phyloP scores from a whole-genome alignment of 2,329 filamentous ascomycete species.

The Lachnellula suecica region DNA sequence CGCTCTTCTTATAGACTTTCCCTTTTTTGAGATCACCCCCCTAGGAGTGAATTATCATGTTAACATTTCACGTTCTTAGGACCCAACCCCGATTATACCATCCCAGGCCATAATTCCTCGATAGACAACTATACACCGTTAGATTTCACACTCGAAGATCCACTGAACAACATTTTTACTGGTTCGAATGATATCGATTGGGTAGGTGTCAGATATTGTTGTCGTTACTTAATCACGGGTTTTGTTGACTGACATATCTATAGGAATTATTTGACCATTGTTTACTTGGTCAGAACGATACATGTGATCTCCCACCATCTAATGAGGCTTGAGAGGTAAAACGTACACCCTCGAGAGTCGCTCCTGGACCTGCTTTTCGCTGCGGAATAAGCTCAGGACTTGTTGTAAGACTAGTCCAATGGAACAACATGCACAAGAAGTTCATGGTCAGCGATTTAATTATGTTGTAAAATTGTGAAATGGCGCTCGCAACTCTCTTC shows the following conservation, averaged over 20 bases:
- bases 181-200: slow-evolving; percentile 5
- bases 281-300: neutral
- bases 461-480: too few species aligned
- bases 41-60: neutral
- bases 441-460: too few species aligned
- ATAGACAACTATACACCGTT: neutral
- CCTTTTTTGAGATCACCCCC: neutral
- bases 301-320: too few species aligned
- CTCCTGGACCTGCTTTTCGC: too few species aligned
- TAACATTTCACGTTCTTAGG: neutral
- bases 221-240: neutral
- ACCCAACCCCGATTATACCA: neutral
- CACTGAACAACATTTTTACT: slow-evolving; percentile 3
- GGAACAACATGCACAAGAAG: too few species aligned
- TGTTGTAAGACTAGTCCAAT: too few species aligned
- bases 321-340: too few species aligned
- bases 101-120: neutral
- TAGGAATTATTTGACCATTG: slow-evolving; percentile 8
- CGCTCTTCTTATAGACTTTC: neutral
- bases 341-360: too few species aligned
- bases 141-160: neutral
- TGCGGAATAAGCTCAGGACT: too few species aligned
- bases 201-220: slow-evolving; percentile 1
- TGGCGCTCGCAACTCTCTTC: too few species aligned
- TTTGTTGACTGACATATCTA: neutral